These are phyloP conservation scores for Lonicera japonica DNA, from an alignment of 129 eudicot genomes.

Conservation along the genomic window DNA sequence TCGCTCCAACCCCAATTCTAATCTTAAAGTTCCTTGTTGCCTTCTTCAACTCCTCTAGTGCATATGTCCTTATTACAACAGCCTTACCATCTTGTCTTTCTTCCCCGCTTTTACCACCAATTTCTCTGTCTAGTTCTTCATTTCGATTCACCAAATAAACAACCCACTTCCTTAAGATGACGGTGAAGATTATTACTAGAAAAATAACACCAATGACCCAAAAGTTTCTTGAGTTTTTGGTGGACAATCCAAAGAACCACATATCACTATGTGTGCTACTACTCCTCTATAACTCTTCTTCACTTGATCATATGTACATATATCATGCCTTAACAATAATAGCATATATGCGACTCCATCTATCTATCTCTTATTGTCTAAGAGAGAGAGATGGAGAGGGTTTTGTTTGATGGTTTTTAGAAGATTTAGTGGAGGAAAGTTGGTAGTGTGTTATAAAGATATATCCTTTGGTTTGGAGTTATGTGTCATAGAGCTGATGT, in stretches of 20 bases:
- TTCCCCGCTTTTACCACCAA: background rate
- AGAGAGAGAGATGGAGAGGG: conserved; percentile 12
- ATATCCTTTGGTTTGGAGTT: conserved; percentile 40
- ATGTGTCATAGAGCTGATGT: background rate
- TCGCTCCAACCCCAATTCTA: conserved; percentile 69
- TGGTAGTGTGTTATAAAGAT: conserved; percentile 22
- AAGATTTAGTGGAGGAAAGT: background rate
- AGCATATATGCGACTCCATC: no score
- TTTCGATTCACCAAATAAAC: conserved; percentile 20
- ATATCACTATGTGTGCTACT: conserved; percentile 7
- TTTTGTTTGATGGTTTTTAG: background rate
- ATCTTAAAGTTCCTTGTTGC: conserved; percentile 62
- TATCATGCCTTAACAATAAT: no score
- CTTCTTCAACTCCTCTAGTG: conserved; percentile 54
- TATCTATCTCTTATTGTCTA: no score
- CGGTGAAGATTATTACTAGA: conserved; percentile 41
- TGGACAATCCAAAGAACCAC: conserved; percentile 36
- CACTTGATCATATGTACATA: background rate
- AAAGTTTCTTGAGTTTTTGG: conserved; percentile 24
- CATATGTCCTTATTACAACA: conserved; percentile 43
- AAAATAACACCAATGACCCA: conserved; percentile 45
- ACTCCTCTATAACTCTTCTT: background rate
- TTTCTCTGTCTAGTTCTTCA: conserved; percentile 21
- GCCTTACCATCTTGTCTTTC: no score
- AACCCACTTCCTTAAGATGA: conserved; percentile 41